phyloP scores from a whole-genome alignment of 2,329 filamentous ascomycete genomes.

The Rutstroemia sp. region DNA sequence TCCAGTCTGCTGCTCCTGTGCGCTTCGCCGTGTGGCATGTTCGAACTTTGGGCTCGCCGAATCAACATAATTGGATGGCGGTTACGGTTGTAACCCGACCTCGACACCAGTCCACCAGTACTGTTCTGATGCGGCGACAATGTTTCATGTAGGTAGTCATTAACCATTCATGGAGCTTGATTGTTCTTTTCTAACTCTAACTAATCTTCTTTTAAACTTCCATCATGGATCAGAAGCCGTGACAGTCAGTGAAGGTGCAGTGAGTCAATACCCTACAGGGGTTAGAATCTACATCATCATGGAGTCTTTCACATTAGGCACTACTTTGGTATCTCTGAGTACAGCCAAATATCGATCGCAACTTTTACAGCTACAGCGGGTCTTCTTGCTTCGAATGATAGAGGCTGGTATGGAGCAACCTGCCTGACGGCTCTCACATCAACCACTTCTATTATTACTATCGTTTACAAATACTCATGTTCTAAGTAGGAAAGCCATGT shows the following conservation, averaged over 20 bases:
- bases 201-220: neutral
- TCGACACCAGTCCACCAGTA: neutral
- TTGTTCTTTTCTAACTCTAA: neutral
- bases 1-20: no score
- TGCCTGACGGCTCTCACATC: neutral
- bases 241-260: neutral
- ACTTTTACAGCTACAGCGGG: slow-evolving; percentile 45
- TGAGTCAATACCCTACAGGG: neutral
- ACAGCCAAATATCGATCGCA: slow-evolving; percentile 24
- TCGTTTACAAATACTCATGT: neutral
- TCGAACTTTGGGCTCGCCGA: neutral
- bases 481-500: neutral
- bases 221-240: neutral
- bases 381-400: slow-evolving; percentile 42
- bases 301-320: neutral
- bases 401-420: slow-evolving; percentile 32
- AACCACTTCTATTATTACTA: neutral
- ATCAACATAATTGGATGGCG: neutral
- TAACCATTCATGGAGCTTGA: neutral
- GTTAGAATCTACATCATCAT: neutral
- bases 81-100: neutral
- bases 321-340: neutral
- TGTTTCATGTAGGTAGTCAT: neutral
- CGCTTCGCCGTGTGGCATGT: no score
- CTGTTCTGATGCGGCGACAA: neutral